Conservation (phyloP, 2,329 filamentous ascomycete genomes). For the Penicillium griseofulvum region DNA sequence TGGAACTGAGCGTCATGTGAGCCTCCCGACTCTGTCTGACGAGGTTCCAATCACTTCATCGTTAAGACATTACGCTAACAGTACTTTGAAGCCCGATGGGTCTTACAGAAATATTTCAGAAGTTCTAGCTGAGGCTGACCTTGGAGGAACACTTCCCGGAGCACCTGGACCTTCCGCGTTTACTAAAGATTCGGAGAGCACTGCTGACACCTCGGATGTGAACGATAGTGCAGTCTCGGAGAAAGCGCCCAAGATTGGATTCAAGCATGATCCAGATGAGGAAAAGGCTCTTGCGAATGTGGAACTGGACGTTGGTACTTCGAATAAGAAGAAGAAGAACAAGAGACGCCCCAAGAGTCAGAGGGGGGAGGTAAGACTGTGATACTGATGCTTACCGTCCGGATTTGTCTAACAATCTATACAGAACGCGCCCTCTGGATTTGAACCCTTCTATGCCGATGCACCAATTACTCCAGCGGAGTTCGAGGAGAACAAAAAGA, state of each 20-base stretch:
- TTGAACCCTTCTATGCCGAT: slow-evolving; percentile 80
- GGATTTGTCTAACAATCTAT: slow-evolving; percentile 2
- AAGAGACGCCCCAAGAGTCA: slow-evolving; percentile 40
- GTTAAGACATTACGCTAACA: neutral
- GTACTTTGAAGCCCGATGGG: neutral
- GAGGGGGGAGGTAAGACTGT: slow-evolving; percentile 28
- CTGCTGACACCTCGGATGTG: no score
- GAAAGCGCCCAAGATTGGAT: neutral
- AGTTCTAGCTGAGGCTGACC: neutral
- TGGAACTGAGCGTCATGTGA: neutral
- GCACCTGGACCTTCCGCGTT: neutral
- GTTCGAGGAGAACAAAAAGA: slow-evolving; percentile 60
- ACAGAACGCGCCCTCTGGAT: slow-evolving; percentile 58
- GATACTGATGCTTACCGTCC: neutral
- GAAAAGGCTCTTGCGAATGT: slow-evolving; percentile 1
- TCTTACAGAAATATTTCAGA: no score
- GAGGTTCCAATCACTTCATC: neutral
- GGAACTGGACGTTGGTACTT: neutral
- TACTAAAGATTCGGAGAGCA: neutral
- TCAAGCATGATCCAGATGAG: slow-evolving; percentile 3
- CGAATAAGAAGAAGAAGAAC: slow-evolving; percentile 35
- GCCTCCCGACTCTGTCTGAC: neutral
- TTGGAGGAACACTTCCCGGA: neutral
- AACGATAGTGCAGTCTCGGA: neutral
- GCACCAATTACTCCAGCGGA: slow-evolving; percentile 71